Evolutionary conservation across 345 rosid species (phyloP), one percentile per base, ranked within the genome.

Genomic region (Hevea brasiliensis): DNA sequence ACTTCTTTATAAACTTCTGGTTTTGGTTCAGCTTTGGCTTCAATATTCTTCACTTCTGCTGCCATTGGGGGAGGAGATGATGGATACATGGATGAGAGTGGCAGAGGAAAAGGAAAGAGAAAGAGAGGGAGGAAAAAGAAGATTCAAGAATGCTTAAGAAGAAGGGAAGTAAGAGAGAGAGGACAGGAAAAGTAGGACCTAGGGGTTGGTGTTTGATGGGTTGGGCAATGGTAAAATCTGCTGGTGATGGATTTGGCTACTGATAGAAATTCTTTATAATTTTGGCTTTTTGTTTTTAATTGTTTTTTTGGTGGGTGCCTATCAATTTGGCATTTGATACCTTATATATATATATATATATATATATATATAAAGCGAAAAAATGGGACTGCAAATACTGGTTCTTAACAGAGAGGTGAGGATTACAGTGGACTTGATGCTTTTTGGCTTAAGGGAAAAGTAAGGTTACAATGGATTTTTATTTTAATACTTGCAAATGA

Each of bases 61-160:
- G 88, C 88, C 89, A 87, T 89, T 75, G 24, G 47, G 17, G 65
- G 14, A 65, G 66, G 9, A 12, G 35, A 35, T 32, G 37, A 32
- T 32, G 37, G 37, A 4, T 32, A 4, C 4, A 32, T n/a, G 4
- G 37, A 32, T 32, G n/a, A 32, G 37, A 32, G 37, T 1, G 37
- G 4, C 4, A 32, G 37, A 32, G 37, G n/a, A n/a, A n/a, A n/a
- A n/a, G n/a, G 44, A 53, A 23, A 42, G 64, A 8, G 54, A 15
- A 66, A 24, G 8, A 3, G 9, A 10, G 54, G 1, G 29, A 41
- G 37, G 56, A 67, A 37, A 76, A 74, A 74, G 57, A 9, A 27
- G 21, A 55, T 23, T 57, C 47, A 55, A 58, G 64, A 55, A 53
- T 57, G 70, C 57, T 72, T 66, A 61, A 64, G 73, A 66, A 74